Evolutionary conservation across 345 rosid genomes (phyloP), one percentile per base, ranked within the genome.

Genomic region (Brassica carinata): DNA sequence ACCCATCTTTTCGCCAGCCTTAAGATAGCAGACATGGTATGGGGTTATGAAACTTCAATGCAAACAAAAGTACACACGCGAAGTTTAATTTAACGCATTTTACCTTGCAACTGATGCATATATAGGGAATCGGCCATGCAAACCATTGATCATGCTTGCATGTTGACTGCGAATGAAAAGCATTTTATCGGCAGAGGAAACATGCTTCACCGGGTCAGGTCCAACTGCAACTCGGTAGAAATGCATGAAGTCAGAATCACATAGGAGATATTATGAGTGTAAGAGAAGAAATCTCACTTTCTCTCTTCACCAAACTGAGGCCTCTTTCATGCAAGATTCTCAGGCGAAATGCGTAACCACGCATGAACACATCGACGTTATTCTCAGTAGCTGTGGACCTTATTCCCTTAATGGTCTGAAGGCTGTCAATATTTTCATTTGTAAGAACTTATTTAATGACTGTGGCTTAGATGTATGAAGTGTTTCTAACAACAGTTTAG

Each of bases 1-100:
- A 93, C 89, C 99, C 98, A 93, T 78, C 99, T 86, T 82, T 95
- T 95, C 72, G 94, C 99, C 84, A 95, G 90, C 94, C 99, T 95
- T 81, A 57, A 79, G 48, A 43, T 33, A 72, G 57, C 29, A 23
- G 18, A 59, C 4, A 67, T 72, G 59, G 59, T 70, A 26, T 43
- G 14, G 13, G 69, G 57, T 72, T 71, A 70, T 23, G 72, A 29
- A 75, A 45, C 59, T 43, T 27, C 55, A 76, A 13, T 59, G 79
- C 48, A 63, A 23, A 29, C 62, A 83, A 55, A 63, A 69, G 58
- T 55, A 67, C 33, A 23, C 17, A 71, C 13, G 79, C 14, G 34
- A 71, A 73, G 26, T 67, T 65, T 67, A 23, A n/a, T 65, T 23
- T 67, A 23, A n/a, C 5, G 63, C 48, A 7, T 73, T 73, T 66